Percentiles rank a stretch among this genome's conserved stretches.
phyloP scores from a whole-genome alignment of 2,329 filamentous ascomycete species.

The Cladophialophora psammophila region DNA sequence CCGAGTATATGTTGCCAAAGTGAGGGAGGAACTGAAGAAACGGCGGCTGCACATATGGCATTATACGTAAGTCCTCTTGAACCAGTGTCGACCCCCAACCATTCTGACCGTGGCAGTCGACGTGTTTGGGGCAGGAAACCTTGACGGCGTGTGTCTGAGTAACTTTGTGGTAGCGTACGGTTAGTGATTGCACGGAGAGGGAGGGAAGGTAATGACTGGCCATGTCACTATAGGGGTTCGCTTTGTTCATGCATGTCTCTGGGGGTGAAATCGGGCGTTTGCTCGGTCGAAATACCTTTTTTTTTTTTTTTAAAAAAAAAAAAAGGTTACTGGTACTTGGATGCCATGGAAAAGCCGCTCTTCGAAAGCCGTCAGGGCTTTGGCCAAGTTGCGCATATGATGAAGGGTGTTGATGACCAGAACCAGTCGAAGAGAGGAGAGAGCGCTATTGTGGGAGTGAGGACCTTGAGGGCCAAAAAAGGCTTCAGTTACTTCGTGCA shows the following conservation, averaged over 20 bases:
- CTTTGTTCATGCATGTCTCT: no score
- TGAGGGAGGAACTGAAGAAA: conserved; percentile 38
- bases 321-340: no score
- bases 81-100: not conserved
- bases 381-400: no score
- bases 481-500: not conserved
- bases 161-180: not conserved
- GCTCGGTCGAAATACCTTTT: no score
- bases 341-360: no score
- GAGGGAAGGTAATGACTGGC: no score
- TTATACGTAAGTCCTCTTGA: conserved; percentile 26
- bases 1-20: conserved; percentile 38
- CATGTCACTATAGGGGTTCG: no score
- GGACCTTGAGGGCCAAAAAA: not conserved
- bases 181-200: not conserved
- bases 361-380: no score
- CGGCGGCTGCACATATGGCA: conserved; percentile 36
- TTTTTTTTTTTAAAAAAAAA: no score
- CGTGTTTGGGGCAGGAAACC: conserved; percentile 28
- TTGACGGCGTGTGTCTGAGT: not conserved
- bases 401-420: no score
- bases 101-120: conserved; percentile 18
- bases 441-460: not conserved
- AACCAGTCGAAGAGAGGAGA: not conserved
- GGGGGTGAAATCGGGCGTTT: no score